A percentile compares a stretch with the other conserved stretches of the same genome.
phyloP scores from a whole-genome alignment of 805 yeast species.

The Teunomyces funiuensis region DNA sequence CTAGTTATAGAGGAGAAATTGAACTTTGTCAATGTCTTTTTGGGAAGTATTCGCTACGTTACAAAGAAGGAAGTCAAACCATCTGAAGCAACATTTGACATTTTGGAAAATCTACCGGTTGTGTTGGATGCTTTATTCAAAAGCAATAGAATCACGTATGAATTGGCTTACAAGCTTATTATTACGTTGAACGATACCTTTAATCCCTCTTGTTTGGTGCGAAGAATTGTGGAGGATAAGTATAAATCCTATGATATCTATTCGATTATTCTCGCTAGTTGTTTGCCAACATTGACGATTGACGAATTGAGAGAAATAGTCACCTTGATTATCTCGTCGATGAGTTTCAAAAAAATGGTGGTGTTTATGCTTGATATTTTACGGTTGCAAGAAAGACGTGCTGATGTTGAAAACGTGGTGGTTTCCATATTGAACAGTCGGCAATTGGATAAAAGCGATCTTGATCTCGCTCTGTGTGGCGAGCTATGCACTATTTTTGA shows the following conservation, averaged over 20 bases:
- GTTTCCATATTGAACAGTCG: constrained; percentile 19
- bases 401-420: constrained; percentile 15
- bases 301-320: constrained; percentile 16
- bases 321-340: constrained; percentile 10
- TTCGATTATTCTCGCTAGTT: constrained; percentile 10
- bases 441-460: constrained; percentile 15
- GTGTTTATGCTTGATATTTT: constrained; percentile 10
- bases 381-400: constrained; percentile 1
- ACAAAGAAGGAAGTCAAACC: constrained; percentile 31
- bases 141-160: constrained; percentile 16
- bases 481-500: constrained; percentile 19
- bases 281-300: constrained; percentile 9
- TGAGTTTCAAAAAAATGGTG: constrained; percentile 5
- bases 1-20: constrained; percentile 26
- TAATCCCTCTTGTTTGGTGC: constrained; percentile 18
- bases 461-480: constrained; percentile 22
- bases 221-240: neutral
- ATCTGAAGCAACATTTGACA: constrained; percentile 31
- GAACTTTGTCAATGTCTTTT: constrained; percentile 22
- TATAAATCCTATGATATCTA: constrained; percentile 12
- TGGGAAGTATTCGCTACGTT: constrained; percentile 23
- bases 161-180: constrained; percentile 22
- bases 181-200: constrained; percentile 34
- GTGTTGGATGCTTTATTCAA: constrained; percentile 23
- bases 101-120: constrained; percentile 32